Evolutionary conservation across 148 eudicot genomes (phyloP).

Genomic region (Fagopyrum tataricum): DNA sequence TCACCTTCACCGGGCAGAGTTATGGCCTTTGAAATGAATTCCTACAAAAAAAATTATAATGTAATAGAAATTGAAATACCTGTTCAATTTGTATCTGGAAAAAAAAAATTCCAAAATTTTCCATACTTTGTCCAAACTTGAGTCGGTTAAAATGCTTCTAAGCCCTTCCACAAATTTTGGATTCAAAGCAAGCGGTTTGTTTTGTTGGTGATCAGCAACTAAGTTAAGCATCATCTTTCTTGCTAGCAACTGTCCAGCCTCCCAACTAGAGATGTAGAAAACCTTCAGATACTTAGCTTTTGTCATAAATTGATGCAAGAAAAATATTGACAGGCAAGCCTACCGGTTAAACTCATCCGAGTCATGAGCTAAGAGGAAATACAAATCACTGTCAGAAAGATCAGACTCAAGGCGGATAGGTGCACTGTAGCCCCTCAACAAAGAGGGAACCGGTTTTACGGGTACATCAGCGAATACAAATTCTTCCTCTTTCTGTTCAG

Average conservation of each 20-base stretch:
- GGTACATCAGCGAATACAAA: slow-evolving; percentile 73
- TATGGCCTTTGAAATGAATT: slow-evolving; percentile 81
- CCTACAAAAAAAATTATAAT: slow-evolving; percentile 28
- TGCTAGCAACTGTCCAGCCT: slow-evolving; percentile 81
- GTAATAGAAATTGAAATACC: neutral
- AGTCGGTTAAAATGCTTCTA: slow-evolving; percentile 57
- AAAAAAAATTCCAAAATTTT: neutral
- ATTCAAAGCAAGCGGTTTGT: slow-evolving; percentile 58
- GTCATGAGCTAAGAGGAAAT: slow-evolving; percentile 94
- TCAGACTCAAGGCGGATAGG: slow-evolving; percentile 89
- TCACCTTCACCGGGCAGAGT: slow-evolving; percentile 92
- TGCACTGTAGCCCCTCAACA: slow-evolving; percentile 85
- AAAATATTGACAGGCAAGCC: neutral
- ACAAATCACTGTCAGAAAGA: slow-evolving; percentile 69
- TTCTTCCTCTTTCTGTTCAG: slow-evolving; percentile 77
- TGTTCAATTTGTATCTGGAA: neutral
- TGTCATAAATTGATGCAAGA: neutral
- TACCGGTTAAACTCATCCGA: slow-evolving; percentile 98
- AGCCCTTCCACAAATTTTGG: slow-evolving; percentile 75
- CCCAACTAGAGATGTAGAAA: slow-evolving; percentile 56
- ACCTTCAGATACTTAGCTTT: slow-evolving; percentile 2
- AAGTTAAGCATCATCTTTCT: slow-evolving; percentile 88
- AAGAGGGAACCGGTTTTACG: slow-evolving; percentile 77
- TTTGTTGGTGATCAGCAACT: slow-evolving; percentile 78
- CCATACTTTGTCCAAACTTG: slow-evolving; percentile 75